phyloP scores from a whole-genome alignment of 192 early-diverging fungal species.

The Podila verticillata region DNA sequence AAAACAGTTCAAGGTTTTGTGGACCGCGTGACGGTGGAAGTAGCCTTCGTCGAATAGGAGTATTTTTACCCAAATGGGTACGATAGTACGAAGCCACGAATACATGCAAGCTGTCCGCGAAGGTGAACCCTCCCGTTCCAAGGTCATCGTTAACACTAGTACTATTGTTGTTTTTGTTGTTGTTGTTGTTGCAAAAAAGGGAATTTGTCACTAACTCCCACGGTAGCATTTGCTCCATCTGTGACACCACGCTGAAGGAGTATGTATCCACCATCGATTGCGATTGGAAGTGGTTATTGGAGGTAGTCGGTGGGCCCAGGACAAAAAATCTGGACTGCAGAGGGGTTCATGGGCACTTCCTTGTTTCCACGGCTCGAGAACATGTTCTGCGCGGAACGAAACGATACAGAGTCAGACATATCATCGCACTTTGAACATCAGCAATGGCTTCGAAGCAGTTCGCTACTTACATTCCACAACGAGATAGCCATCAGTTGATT shows the following conservation, averaged over 20 bases:
- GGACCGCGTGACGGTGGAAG: too few relatives aligned
- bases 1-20: conserved; percentile 3
- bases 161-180: background rate
- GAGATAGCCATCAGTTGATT: conserved; percentile 63
- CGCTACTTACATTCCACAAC: conserved; percentile 60
- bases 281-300: conserved; percentile 13
- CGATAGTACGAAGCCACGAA: background rate
- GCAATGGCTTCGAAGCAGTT: background rate
- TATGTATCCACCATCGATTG: too few relatives aligned
- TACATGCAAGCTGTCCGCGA: background rate
- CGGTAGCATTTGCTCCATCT: background rate
- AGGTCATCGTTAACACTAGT: too few relatives aligned
- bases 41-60: too few relatives aligned
- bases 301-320: conserved; percentile 51
- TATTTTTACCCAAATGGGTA: background rate
- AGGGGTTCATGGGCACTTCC: conserved; percentile 28
- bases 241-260: background rate
- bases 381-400: conserved; percentile 51
- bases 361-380: conserved; percentile 53
- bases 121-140: too few relatives aligned
- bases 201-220: conserved; percentile 3
- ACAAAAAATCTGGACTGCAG: conserved; percentile 52
- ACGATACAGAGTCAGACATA: background rate
- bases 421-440: background rate
- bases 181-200: background rate